Conservation (phyloP, 2,329 filamentous ascomycete genomes). For the Fusarium sp. region DNA sequence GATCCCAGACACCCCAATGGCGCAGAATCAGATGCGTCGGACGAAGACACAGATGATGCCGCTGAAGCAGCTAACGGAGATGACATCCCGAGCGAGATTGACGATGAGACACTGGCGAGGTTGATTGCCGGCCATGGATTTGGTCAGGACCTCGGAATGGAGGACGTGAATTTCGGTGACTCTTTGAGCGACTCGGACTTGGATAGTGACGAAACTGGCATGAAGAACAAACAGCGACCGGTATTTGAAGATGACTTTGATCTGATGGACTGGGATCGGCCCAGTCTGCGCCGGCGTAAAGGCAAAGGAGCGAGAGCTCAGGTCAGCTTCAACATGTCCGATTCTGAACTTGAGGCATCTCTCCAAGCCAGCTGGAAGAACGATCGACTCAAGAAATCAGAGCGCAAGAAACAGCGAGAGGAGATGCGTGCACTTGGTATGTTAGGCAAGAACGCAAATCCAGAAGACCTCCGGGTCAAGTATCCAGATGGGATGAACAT, state of each 20-base stretch:
- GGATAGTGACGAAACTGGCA: slow-evolving; percentile 36
- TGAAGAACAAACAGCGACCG: slow-evolving; percentile 55
- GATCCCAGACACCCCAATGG: slow-evolving; percentile 60
- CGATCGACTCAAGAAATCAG: slow-evolving; percentile 78
- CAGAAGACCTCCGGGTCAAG: slow-evolving; percentile 74
- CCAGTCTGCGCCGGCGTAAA: slow-evolving; percentile 72
- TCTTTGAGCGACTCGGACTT: slow-evolving; percentile 34
- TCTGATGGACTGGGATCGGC: slow-evolving; percentile 84
- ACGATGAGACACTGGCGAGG: slow-evolving; percentile 47
- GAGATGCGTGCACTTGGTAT: slow-evolving; percentile 75
- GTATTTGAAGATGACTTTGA: slow-evolving; percentile 76
- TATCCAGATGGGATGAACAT: slow-evolving; percentile 80
- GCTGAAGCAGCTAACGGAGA: slow-evolving; percentile 18
- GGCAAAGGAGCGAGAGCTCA: slow-evolving; percentile 72
- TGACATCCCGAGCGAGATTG: slow-evolving; percentile 40
- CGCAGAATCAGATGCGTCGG: slow-evolving; percentile 47
- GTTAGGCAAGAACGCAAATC: slow-evolving; percentile 69
- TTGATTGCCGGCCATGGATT: slow-evolving; percentile 45
- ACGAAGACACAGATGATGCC: slow-evolving; percentile 13
- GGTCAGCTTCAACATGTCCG: slow-evolving; percentile 67
- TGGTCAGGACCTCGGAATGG: slow-evolving; percentile 37
- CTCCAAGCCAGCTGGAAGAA: slow-evolving; percentile 73
- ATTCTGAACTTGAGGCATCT: slow-evolving; percentile 74
- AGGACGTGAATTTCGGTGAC: slow-evolving; percentile 36
- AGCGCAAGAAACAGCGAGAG: slow-evolving; percentile 78